Evolutionary conservation across 1,139 yeast genomes (phyloP), one percentile per base, ranked within the genome.

Genomic region (Yamadazyma diospyri): DNA sequence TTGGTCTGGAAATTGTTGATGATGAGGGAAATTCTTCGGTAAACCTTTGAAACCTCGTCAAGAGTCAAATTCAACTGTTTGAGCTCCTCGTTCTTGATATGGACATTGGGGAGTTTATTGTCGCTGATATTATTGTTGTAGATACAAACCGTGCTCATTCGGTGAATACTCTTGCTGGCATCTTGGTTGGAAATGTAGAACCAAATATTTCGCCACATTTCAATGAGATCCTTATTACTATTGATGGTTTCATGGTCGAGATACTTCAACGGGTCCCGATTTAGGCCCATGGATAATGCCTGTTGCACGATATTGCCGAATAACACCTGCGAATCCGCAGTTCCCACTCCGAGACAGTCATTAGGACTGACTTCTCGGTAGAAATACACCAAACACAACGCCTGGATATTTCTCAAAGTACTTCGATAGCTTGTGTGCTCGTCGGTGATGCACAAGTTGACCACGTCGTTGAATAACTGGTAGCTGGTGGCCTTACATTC

Each of bases 301-400:
- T 68, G 74, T 19, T 57, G 53, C 13, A 66, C 49, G 10, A 61
- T 58, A 2, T 57, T 51, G 0, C 73, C 72, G 34, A 67, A 55
- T 19, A 66, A 50, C 8, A 64, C 51, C 33, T 64, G 68, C 8
- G 67, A 57, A 40, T 68, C 73, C 0, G 67, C 57, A 5, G 69
- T 68, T 25, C 72, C 63, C 16, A 69, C 50, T 1, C 75, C 75
- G 41, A 61, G 67, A 38, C 69, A 57, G 44, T 69, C 73, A 40
- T 61, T 62, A 2, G 74, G 73, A 5, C 63, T 57, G 7, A 66
- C 61, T 31, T 53, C 57, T 23, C 67, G 48, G 43, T 64, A 68
- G 36, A 61, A 65, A 37, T 62, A 53, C 18, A 58, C 40, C 23
- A 69, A 49, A 4, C 61, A 45, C 33, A 64, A 51, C 2, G 51